Percentiles rank a stretch among this genome's conserved stretches.
Conservation (phyloP, 495 filamentous ascomycete genomes). For the Entonaema liquescens region DNA sequence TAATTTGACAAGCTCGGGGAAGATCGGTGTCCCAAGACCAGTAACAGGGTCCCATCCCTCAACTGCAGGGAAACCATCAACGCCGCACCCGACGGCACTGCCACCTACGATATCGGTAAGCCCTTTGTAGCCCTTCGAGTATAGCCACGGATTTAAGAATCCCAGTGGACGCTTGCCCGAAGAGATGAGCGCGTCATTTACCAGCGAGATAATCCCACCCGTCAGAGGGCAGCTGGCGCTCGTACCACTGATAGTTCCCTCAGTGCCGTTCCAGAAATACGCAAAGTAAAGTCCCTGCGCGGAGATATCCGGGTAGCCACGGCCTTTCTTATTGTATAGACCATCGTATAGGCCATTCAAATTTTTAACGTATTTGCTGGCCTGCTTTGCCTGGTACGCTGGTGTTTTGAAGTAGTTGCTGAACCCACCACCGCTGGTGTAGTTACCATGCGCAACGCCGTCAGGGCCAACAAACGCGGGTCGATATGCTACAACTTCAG, state of each 20-base stretch:
- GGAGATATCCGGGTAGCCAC: slow-evolving; percentile 77
- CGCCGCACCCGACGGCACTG: slow-evolving; percentile 68
- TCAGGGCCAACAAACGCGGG: slow-evolving; percentile 42
- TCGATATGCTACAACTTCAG: slow-evolving; percentile 65
- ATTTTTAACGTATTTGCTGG: slow-evolving; percentile 66
- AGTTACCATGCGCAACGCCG: slow-evolving; percentile 41
- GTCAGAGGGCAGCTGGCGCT: slow-evolving; percentile 71
- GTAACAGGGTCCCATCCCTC: slow-evolving; percentile 60
- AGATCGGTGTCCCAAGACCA: slow-evolving; percentile 52
- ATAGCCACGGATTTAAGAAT: slow-evolving; percentile 81
- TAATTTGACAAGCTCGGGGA: slow-evolving; percentile 34
- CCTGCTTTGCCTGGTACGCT: slow-evolving; percentile 65
- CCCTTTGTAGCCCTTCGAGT: slow-evolving; percentile 59
- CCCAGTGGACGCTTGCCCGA: slow-evolving; percentile 66
- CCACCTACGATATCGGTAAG: slow-evolving; percentile 72
- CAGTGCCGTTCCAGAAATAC: slow-evolving; percentile 52
- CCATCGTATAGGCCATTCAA: slow-evolving; percentile 43
- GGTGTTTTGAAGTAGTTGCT: slow-evolving; percentile 70
- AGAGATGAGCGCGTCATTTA: slow-evolving; percentile 72
- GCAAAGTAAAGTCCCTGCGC: slow-evolving; percentile 61
- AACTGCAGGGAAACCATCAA: slow-evolving; percentile 50
- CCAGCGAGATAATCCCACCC: slow-evolving; percentile 67
- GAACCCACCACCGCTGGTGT: slow-evolving; percentile 72
- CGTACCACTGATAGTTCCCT: slow-evolving; percentile 63
- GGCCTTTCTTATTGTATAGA: slow-evolving; percentile 64